A percentile compares a stretch with the other conserved stretches of the same genome.
These are phyloP conservation scores for Mycena rebaudengoi DNA, from an alignment of 768 basidiomycete species.

Conservation along the genomic window DNA sequence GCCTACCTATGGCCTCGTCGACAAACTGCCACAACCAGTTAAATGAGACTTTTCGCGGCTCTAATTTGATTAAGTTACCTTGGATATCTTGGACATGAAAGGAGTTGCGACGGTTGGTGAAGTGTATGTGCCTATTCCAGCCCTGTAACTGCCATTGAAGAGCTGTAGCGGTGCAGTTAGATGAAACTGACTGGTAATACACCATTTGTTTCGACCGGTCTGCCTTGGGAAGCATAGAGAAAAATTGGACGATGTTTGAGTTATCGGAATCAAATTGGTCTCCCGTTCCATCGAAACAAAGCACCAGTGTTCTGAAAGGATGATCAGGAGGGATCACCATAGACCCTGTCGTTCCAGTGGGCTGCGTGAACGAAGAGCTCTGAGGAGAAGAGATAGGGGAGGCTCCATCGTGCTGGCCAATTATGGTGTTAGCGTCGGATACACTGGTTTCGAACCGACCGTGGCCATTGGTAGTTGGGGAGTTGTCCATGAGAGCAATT, in stretches of 20 bases:
- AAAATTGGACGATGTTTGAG: conserved; percentile 50
- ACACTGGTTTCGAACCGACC: conserved; percentile 11
- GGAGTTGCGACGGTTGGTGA: conserved; percentile 60
- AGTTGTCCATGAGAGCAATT: conserved; percentile 5
- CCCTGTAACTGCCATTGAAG: conserved; percentile 40
- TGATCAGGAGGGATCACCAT: conserved; percentile 25
- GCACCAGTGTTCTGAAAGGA: conserved; percentile 27
- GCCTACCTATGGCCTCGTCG: conserved; percentile 49
- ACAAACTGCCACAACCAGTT: conserved; percentile 11
- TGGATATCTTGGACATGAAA: conserved; percentile 43
- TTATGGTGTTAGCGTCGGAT: conserved; percentile 10
- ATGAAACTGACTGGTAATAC: conserved; percentile 45
- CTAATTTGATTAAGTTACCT: conserved; percentile 21
- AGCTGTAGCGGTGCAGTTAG: neutral
- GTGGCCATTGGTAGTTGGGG: neutral
- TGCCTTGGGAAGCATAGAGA: conserved; percentile 47
- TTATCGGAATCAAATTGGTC: conserved; percentile 45
- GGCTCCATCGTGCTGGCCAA: conserved; percentile 5
- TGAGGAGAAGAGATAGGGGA: conserved; percentile 4
- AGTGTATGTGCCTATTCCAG: conserved; percentile 71
- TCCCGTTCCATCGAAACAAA: conserved; percentile 55
- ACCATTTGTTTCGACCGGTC: conserved; percentile 47
- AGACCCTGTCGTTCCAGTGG: neutral
- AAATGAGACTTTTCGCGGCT: neutral
- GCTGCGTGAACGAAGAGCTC: conserved; percentile 1